Evolutionary conservation across 495 filamentous ascomycete species (phyloP).

Genomic region (Lepraria neglecta): DNA sequence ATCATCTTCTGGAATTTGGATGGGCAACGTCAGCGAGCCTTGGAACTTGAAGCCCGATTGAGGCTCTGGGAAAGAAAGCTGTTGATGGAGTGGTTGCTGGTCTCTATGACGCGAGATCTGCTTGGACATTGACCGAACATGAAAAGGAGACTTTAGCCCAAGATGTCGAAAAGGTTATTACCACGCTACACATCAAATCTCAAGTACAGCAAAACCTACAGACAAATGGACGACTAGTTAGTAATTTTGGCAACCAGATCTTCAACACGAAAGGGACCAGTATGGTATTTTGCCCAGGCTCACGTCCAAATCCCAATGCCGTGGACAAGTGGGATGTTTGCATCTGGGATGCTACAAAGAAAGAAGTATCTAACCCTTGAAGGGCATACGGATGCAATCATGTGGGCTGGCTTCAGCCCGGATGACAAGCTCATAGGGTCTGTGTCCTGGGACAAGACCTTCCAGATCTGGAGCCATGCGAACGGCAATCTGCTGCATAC

Average conservation of each 20-base stretch:
- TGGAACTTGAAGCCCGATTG: neutral
- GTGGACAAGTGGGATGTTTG: constrained; percentile 1
- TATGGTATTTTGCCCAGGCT: constrained; percentile 4
- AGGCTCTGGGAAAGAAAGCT: neutral
- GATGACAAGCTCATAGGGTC: constrained; percentile 31
- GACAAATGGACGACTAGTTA: neutral
- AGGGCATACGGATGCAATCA: constrained; percentile 34
- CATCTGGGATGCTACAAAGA: constrained; percentile 21
- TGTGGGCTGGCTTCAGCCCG: constrained; percentile 32
- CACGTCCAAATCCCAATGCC: neutral
- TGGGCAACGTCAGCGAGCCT: neutral
- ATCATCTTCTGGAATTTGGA: constrained; percentile 17
- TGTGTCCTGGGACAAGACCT: constrained; percentile 33
- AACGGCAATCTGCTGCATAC: constrained; percentile 27
- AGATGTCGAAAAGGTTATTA: neutral
- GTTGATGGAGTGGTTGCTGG: neutral
- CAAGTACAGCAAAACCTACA: neutral
- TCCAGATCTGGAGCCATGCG: constrained; percentile 29
- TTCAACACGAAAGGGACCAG: constrained; percentile 10
- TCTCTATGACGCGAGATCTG: neutral
- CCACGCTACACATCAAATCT: neutral
- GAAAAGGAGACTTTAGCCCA: neutral
- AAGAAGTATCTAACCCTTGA: constrained; percentile 24
- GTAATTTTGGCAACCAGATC: neutral
- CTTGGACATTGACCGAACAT: neutral